Percentiles rank a stretch among this genome's conserved stretches.
Evolutionary conservation across 352 stramenopile genomes (phyloP).

Genomic region (Pythium aristosporum): DNA sequence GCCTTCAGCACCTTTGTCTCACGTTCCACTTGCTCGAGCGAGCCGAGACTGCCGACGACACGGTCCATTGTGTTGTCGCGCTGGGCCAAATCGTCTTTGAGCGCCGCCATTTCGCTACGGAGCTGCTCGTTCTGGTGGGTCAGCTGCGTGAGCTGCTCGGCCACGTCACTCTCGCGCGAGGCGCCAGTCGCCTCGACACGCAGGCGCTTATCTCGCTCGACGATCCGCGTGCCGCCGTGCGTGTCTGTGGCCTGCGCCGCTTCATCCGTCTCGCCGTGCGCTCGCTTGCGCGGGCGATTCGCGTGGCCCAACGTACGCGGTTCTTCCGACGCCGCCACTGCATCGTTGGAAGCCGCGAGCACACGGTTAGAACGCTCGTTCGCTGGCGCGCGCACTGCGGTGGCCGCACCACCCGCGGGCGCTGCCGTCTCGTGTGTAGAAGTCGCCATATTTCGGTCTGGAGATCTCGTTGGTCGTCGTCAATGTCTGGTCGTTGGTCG

Average conservation of each 20-base stretch:
- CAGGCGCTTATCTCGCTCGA: conserved; percentile 13
- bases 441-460: not conserved
- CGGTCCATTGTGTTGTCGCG: conserved; percentile 39
- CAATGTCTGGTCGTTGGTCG: not conserved
- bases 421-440: conserved; percentile 6
- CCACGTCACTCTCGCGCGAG: conserved; percentile 21
- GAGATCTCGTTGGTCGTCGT: conserved; percentile 5
- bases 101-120: conserved; percentile 34
- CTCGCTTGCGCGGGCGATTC: conserved; percentile 9
- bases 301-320: not conserved
- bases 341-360: not conserved
- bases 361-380: conserved; percentile 1
- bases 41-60: conserved; percentile 35
- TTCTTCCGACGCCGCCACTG: not conserved
- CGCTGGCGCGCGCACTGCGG: not conserved
- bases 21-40: conserved; percentile 38
- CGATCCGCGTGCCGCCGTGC: not conserved
- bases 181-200: conserved; percentile 12
- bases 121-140: conserved; percentile 18
- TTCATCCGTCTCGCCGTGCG: not conserved
- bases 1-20: conserved; percentile 42
- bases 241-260: not conserved
- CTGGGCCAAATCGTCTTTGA: not conserved
- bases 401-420: not conserved
- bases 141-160: conserved; percentile 36